Conservation (phyloP, 2,329 filamentous ascomycete genomes). For the Esteya vermicola region DNA sequence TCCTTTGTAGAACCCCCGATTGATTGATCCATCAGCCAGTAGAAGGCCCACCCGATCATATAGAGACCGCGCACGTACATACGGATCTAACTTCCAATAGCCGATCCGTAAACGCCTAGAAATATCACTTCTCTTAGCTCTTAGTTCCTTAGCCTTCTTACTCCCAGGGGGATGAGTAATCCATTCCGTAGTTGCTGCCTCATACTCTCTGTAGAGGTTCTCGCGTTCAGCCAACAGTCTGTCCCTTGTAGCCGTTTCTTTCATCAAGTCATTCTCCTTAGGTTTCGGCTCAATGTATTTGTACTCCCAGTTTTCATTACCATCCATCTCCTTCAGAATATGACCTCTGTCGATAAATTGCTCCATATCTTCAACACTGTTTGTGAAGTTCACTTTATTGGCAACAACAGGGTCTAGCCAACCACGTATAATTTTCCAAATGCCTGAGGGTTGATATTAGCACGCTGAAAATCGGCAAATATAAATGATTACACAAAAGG, state of each 20-base stretch:
- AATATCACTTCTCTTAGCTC: slow-evolving; percentile 44
- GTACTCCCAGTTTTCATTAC: slow-evolving; percentile 75
- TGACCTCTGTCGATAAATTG: slow-evolving; percentile 56
- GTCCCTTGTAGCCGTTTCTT: slow-evolving; percentile 47
- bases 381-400: slow-evolving; percentile 85
- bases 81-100: slow-evolving; percentile 87
- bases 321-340: slow-evolving; percentile 73
- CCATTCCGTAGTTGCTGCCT: slow-evolving; percentile 65
- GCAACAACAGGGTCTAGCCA: slow-evolving; percentile 97
- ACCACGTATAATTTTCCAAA: slow-evolving; percentile 89
- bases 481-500: not conserved
- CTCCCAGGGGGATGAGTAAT: slow-evolving; percentile 38
- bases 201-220: slow-evolving; percentile 56
- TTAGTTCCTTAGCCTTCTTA: slow-evolving; percentile 30
- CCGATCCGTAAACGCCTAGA: slow-evolving; percentile 52
- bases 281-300: slow-evolving; percentile 61
- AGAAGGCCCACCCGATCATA: slow-evolving; percentile 76
- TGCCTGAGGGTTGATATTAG: slow-evolving; percentile 35
- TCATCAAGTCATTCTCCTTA: slow-evolving; percentile 66
- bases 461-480: not conserved
- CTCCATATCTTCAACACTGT: slow-evolving; percentile 63
- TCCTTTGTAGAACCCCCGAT: slow-evolving; percentile 44
- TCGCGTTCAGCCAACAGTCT: slow-evolving; percentile 49
- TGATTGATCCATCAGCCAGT: slow-evolving; percentile 47
- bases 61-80: slow-evolving; percentile 64